Evolutionary conservation across 2,329 filamentous ascomycete genomes (phyloP), one percentile per base, ranked within the genome.

Genomic region (Cryphonectria naterciae): DNA sequence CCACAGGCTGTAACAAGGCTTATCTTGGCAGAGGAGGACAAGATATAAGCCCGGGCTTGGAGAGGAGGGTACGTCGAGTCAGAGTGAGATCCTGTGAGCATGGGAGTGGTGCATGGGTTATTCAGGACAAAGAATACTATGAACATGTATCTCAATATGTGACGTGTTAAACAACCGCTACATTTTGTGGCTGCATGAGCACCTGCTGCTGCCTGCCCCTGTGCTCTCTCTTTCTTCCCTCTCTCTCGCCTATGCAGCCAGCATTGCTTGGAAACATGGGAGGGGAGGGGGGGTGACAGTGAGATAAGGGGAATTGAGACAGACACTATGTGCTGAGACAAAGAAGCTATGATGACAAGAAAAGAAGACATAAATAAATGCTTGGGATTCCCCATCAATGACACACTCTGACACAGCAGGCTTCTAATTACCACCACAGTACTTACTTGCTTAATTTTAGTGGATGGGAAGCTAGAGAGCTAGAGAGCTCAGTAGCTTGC

Each of bases 11-110:
- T 49, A 56, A 64, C 58, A 32, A 68, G 58, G 35, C 43, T 52
- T 52, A 39, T 17, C 67, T 68, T 68, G 67, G 67, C 67, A 43
- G 37, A 22, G 60, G 46, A 43, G 8, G 37, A 49, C 54, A 25
- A 67, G 39, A 60, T 32, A 15, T 49, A 46, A 65, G 63, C 43
- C 17, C 25, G 52, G 63, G 4, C 67, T 64, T 60, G 15, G 54
- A 58, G 6, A 6, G 7, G 25, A 28, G 25, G 13, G 25, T 39
- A 39, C 37, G 0, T 10, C 46, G 22, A 32, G 11, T 32, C 54
- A 58, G 54, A 58, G 2, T 35, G 19, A 61, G 22, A 22, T 19
- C 32, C 22, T 19, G 22, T 61, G 58, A 25, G 35, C 2, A 25
- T 11, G 35, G 22, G 15, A 19, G 32, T 22, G 8, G 8, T 61